Conservation (phyloP, 2,329 filamentous ascomycete genomes). For the Metarhizium rileyi region DNA sequence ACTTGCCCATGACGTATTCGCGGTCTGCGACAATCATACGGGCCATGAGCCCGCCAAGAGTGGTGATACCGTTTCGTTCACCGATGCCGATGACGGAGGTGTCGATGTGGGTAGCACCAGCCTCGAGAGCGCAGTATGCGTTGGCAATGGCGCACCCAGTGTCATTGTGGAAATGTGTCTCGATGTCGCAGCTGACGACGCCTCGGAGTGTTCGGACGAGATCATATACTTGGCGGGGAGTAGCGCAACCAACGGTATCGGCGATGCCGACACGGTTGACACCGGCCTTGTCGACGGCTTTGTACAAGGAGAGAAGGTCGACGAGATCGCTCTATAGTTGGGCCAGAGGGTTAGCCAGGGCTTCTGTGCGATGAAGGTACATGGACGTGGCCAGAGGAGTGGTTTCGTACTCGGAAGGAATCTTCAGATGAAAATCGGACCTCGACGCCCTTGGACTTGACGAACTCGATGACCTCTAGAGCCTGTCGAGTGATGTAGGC, state of each 20-base stretch:
- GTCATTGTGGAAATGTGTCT: slow-evolving; percentile 86
- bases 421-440: slow-evolving; percentile 57
- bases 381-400: no score
- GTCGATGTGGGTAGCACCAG: slow-evolving; percentile 57
- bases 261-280: slow-evolving; percentile 84
- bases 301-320: slow-evolving; percentile 71
- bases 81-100: slow-evolving; percentile 8
- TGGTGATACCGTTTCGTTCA: slow-evolving; percentile 9
- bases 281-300: slow-evolving; percentile 70
- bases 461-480: slow-evolving; percentile 11
- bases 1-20: no score
- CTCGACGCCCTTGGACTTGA: slow-evolving; percentile 9
- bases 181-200: slow-evolving; percentile 55
- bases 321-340: no score
- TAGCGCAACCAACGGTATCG: slow-evolving; percentile 84
- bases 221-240: slow-evolving; percentile 81
- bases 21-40: no score
- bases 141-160: slow-evolving; percentile 85
- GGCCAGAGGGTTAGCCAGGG: no score
- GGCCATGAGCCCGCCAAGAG: no score
- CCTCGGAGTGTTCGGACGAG: slow-evolving; percentile 67
- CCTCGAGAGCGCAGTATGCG: slow-evolving; percentile 77
- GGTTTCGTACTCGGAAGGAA: slow-evolving; percentile 76
- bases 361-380: no score
- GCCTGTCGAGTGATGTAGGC: slow-evolving; percentile 61